Evolutionary conservation across 129 eudicot species (phyloP), one percentile per base, ranked within the genome.

Genomic region (Saussurea involucrata): DNA sequence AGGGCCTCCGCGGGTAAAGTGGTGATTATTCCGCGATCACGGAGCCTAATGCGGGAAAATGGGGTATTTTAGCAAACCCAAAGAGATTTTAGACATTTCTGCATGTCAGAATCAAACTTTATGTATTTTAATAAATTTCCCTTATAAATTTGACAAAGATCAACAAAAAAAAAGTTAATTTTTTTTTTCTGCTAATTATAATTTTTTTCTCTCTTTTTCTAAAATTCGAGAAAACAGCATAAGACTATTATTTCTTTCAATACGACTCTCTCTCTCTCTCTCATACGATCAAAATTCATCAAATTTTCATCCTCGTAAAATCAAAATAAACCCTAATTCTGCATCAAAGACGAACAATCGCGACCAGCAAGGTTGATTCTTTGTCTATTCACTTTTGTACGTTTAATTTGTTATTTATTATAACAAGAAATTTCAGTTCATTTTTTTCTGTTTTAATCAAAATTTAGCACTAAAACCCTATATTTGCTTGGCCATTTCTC

Each of bases 391-490:
- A 24, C 21, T 36, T 36, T 27, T 37, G 1, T 68, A 57, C 29
- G 69, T 77, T 21, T 68, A 68, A 68, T 69, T 58, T 8, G 7
- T 28, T 57, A 9, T 60, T n/a, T 20, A 24, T 27, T 53, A 34
- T 10, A 33, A 32, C 32, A 64, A 10, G 15, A 53, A 32, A 18
- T n/a, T 40, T 36, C 66, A 33, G 5, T 34, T 36, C 4, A 4
- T 20, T 46, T 78, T 68, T 58, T 78, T 58, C 15, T 29, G 24
- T 46, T 69, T n/a, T 21, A 57, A 55, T 55, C 32, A 5, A 5
- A 73, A 36, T 78, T 78, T 69, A 44, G 13, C 66, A 69, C 82
- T 49, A 80, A 80, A 80, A 80, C 44, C 78, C 83, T 66, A 66
- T 63, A 65, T 80, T 66, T 53, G 60, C 12, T 6, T 8, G 6